These are phyloP conservation scores for Camillea tinctor DNA, from an alignment of 2,329 filamentous ascomycete genomes.

Conservation along the genomic window DNA sequence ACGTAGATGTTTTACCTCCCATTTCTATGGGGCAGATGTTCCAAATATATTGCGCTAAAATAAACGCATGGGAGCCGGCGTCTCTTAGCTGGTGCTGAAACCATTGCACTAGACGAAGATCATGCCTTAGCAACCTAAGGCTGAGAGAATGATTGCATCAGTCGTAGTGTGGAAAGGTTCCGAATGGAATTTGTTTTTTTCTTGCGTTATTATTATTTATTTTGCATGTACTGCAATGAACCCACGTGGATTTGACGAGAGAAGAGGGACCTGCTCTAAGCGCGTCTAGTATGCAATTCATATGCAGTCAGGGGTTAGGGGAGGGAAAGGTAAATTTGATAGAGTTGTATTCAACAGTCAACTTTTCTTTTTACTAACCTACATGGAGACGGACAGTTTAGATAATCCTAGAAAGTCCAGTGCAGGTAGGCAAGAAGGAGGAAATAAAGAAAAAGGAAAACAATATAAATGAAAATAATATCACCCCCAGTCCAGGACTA, in stretches of 20 bases:
- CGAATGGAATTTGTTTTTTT: background rate
- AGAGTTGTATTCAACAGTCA: background rate
- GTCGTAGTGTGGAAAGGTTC: background rate
- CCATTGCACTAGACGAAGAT: background rate
- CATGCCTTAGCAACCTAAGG: background rate
- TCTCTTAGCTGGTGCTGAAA: background rate
- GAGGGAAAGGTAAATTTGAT: background rate
- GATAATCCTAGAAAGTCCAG: too few species aligned
- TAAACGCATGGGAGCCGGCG: background rate
- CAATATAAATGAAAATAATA: too few species aligned
- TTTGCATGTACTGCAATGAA: background rate
- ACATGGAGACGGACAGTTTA: too few species aligned
- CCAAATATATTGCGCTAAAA: background rate
- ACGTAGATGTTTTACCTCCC: background rate
- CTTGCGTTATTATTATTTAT: too few species aligned
- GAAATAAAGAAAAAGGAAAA: too few species aligned
- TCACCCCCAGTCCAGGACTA: too few species aligned
- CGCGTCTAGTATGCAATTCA: background rate
- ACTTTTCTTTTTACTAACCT: background rate
- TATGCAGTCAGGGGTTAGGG: background rate
- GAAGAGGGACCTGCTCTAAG: background rate
- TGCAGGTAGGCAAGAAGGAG: too few species aligned
- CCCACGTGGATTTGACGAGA: background rate
- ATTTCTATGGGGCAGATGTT: background rate
- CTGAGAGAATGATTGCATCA: background rate